These are phyloP conservation scores for Fonsecaea monophora DNA, from an alignment of 2,329 filamentous ascomycete genomes.

Conservation along the genomic window DNA sequence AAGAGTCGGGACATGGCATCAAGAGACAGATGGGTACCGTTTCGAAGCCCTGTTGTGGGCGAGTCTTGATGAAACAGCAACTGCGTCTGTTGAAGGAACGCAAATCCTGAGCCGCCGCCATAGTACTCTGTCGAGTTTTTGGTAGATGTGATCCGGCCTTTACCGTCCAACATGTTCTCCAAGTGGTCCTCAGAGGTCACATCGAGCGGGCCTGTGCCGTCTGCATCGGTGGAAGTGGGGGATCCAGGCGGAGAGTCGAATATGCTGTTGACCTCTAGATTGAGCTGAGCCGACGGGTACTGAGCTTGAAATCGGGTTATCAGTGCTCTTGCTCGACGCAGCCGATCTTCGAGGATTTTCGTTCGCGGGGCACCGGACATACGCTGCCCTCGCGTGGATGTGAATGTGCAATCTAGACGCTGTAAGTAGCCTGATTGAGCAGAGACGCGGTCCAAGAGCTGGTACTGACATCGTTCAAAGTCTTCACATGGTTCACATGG, in stretches of 20 bases:
- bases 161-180: constrained; percentile 36
- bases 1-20: constrained; percentile 31
- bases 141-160: constrained; percentile 25
- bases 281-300: constrained; percentile 20
- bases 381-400: constrained; percentile 24
- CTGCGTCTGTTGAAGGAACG: constrained; percentile 33
- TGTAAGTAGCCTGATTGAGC: neutral
- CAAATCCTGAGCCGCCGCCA: constrained; percentile 32
- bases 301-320: constrained; percentile 25
- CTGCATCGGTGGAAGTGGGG: constrained; percentile 5
- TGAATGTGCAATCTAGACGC: constrained; percentile 32
- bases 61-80: constrained; percentile 28
- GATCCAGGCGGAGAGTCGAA: constrained; percentile 33
- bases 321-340: constrained; percentile 30
- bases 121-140: constrained; percentile 30
- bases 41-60: neutral
- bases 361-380: constrained; percentile 27
- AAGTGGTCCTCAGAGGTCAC: constrained; percentile 24
- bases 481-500: constrained; percentile 50
- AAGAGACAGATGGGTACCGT: neutral
- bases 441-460: neutral
- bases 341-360: constrained; percentile 35
- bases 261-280: constrained; percentile 26
- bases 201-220: constrained; percentile 19
- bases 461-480: constrained; percentile 29